Evolutionary conservation across 306 rosid species (phyloP).

Genomic region (Styphnolobium japonicum): DNA sequence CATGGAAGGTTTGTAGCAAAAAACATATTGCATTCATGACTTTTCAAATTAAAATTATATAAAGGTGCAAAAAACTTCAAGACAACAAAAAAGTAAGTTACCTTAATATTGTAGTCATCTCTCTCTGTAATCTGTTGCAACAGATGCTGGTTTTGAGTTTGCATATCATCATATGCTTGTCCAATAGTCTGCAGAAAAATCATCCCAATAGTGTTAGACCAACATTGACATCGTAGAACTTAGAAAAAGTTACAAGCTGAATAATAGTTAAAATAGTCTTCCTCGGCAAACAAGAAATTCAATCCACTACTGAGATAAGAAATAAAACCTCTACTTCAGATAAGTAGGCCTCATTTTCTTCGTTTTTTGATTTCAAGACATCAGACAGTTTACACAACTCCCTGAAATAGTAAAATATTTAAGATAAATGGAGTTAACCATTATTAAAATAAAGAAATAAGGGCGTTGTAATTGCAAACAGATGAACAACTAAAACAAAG

Average conservation of each 20-base stretch:
- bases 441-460: not conserved
- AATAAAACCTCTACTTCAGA: constrained; percentile 92
- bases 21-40: not conserved
- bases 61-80: not conserved
- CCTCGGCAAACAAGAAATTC: not conserved
- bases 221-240: not conserved
- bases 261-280: not conserved
- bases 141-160: constrained; percentile 95
- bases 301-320: constrained; percentile 18
- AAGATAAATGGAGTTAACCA: constrained; percentile 3
- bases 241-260: not conserved
- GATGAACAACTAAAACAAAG: not conserved
- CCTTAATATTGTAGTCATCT: constrained; percentile 98
- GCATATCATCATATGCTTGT: constrained; percentile 97
- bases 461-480: constrained; percentile 4
- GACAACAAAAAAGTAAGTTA: constrained; percentile 20
- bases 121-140: constrained; percentile 95
- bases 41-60: not conserved
- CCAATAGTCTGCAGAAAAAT: constrained; percentile 75
- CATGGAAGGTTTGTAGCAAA: not conserved
- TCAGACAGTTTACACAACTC: constrained; percentile 49
- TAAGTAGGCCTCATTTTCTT: constrained; percentile 85
- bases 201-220: constrained; percentile 14
- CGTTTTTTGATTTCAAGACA: constrained; percentile 72
- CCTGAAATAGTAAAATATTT: constrained; percentile 51